Evolutionary conservation across 129 eudicot species (phyloP).

Genomic region (Chrysanthemum makinoi): DNA sequence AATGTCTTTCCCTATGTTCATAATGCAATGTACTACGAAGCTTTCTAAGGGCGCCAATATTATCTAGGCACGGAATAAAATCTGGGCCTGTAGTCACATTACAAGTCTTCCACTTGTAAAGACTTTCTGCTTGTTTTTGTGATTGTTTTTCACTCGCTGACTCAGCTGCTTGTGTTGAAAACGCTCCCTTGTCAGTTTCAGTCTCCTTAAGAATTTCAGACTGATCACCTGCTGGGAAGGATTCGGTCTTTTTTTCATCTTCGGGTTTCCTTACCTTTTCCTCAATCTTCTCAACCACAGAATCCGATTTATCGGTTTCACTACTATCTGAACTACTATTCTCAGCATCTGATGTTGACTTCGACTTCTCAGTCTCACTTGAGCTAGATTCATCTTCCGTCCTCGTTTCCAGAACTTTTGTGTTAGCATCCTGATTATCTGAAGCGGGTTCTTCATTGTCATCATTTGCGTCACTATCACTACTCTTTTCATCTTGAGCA

Average conservation of each 20-base stretch:
- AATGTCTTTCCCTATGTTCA: slow-evolving; percentile 64
- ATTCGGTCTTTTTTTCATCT: slow-evolving; percentile 14
- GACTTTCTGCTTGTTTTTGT: slow-evolving; percentile 20
- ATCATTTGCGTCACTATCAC: background rate
- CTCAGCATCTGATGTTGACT: slow-evolving; percentile 5
- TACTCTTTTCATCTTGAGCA: slow-evolving; percentile 18
- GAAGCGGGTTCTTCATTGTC: slow-evolving; percentile 15
- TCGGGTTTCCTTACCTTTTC: slow-evolving; percentile 18
- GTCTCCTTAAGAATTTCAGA: slow-evolving; percentile 49
- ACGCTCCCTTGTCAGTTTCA: slow-evolving; percentile 24
- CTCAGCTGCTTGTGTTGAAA: slow-evolving; percentile 57
- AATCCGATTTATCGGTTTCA: background rate
- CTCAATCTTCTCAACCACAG: background rate
- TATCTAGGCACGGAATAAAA: slow-evolving; percentile 62
- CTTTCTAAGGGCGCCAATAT: slow-evolving; percentile 37
- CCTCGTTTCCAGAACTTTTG: background rate
- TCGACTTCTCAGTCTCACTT: slow-evolving; percentile 12
- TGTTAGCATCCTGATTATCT: slow-evolving; percentile 23
- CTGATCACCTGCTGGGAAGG: slow-evolving; percentile 33
- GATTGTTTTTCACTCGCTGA: slow-evolving; percentile 45
- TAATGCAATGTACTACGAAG: slow-evolving; percentile 39
- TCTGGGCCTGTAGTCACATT: slow-evolving; percentile 45
- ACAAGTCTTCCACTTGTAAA: slow-evolving; percentile 47
- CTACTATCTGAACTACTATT: slow-evolving; percentile 3
- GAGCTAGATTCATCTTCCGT: slow-evolving; percentile 22